Percentiles rank a stretch among this genome's conserved stretches.
Conservation (phyloP, 2,329 filamentous ascomycete species). For the Anthostomella pinea region DNA sequence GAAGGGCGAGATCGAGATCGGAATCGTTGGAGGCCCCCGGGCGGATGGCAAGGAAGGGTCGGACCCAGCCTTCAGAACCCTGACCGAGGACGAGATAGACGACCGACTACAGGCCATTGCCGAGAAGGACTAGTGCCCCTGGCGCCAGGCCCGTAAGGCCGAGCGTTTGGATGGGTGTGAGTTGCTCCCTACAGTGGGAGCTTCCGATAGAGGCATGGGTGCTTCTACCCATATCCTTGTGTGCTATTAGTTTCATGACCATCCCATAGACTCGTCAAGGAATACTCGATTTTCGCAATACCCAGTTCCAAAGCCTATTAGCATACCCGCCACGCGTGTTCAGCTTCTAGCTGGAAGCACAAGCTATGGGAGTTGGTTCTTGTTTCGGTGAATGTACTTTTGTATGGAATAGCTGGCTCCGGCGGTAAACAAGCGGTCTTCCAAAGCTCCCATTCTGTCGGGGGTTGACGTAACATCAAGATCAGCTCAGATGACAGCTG, state of each 20-base stretch:
- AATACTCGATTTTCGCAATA: conserved; percentile 12
- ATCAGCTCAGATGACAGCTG: conserved; percentile 1
- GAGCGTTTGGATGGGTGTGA: conserved; percentile 15
- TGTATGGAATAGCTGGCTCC: too few species aligned
- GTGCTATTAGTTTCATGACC: conserved; percentile 23
- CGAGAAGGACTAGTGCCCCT: conserved; percentile 80
- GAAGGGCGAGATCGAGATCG: conserved; percentile 97
- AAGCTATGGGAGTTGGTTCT: too few species aligned
- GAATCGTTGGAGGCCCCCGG: conserved; percentile 87
- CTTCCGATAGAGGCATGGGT: conserved; percentile 16
- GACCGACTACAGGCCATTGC: conserved; percentile 96
- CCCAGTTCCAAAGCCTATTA: too few species aligned
- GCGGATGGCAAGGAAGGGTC: conserved; percentile 80
- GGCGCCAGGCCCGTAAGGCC: conserved; percentile 26
- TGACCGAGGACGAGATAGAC: conserved; percentile 98
- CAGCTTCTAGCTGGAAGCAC: too few species aligned
- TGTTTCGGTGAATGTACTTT: too few species aligned
- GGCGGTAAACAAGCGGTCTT: too few species aligned
- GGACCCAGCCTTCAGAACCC: conserved; percentile 74
- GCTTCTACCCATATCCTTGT: conserved; percentile 15
- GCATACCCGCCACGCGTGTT: too few species aligned
- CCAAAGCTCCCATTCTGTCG: too few species aligned
- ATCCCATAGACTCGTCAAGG: conserved; percentile 17
- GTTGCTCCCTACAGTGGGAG: too few species aligned
- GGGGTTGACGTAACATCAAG: conserved; percentile 3